A percentile compares a stretch with the other conserved stretches of the same genome.
These are phyloP conservation scores for Lichtheimia ramosa DNA, from an alignment of 371 early-diverging fungal genomes.

Conservation along the genomic window DNA sequence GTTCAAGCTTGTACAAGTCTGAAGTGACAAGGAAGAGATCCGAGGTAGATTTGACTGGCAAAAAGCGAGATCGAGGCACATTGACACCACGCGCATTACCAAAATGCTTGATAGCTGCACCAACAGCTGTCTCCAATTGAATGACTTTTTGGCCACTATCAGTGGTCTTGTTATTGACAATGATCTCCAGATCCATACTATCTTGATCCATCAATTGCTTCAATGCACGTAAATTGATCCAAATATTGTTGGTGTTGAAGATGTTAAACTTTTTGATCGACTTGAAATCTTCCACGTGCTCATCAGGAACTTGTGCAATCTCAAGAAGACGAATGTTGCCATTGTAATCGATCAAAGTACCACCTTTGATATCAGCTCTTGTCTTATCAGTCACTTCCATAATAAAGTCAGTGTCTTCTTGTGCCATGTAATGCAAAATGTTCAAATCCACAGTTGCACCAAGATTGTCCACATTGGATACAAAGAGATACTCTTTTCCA, in stretches of 20 bases:
- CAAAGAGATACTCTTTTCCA: slow-evolving; percentile 99
- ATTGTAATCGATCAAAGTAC: slow-evolving; percentile 98
- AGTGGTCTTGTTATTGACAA: slow-evolving; percentile 95
- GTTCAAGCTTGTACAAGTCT: slow-evolving; percentile 89
- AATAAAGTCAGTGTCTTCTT: slow-evolving; percentile 90
- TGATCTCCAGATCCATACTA: slow-evolving; percentile 92
- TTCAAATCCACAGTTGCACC: slow-evolving; percentile 97
- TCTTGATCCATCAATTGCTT: slow-evolving; percentile 90
- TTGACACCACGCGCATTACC: slow-evolving; percentile 95
- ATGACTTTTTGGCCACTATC: slow-evolving; percentile 92
- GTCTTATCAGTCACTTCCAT: slow-evolving; percentile 99
- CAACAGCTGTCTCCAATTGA: slow-evolving; percentile 99
- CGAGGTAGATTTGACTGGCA: slow-evolving; percentile 99
- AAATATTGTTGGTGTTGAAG: slow-evolving; percentile 99
- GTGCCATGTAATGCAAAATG: slow-evolving; percentile 91
- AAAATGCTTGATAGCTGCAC: slow-evolving; percentile 99
- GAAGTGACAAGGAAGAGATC: slow-evolving; percentile 98
- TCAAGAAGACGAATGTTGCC: slow-evolving; percentile 94
- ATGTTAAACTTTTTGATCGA: slow-evolving; percentile 99
- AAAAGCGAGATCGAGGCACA: slow-evolving; percentile 97
- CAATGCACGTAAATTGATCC: slow-evolving; percentile 96
- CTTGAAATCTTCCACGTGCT: slow-evolving; percentile 98
- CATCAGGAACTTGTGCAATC: slow-evolving; percentile 99
- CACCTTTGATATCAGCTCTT: slow-evolving; percentile 99
- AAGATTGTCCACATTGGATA: slow-evolving; percentile 99